phyloP scores from a whole-genome alignment of 1,139 yeast genomes.

The Pichia sp. region DNA sequence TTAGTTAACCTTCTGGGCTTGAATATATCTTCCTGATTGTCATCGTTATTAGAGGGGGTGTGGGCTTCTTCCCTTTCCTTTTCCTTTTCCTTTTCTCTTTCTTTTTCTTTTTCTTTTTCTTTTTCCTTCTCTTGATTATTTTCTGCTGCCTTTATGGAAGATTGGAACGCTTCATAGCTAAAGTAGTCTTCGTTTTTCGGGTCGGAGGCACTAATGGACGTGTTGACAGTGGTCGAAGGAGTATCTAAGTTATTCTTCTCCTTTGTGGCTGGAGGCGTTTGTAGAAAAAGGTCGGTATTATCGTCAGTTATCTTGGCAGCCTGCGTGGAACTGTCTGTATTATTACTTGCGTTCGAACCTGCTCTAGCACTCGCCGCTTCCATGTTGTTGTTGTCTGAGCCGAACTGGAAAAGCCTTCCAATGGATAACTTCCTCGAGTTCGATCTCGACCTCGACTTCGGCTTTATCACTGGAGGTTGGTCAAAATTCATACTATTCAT shows the following conservation, averaged over 20 bases:
- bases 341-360: conserved; percentile 2
- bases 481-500: conserved; percentile 9
- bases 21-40: conserved; percentile 19
- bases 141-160: not conserved
- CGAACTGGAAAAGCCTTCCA: conserved; percentile 31
- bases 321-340: conserved; percentile 5
- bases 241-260: conserved; percentile 13
- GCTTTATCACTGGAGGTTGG: conserved; percentile 13
- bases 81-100: no score
- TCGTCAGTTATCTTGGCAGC: conserved; percentile 11
- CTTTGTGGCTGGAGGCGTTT: conserved; percentile 23
- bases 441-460: conserved; percentile 30
- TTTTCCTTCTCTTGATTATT: not conserved
- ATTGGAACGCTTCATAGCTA: not conserved
- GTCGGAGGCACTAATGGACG: not conserved
- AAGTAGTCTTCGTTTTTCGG: conserved; percentile 2
- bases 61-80: not conserved
- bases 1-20: conserved; percentile 26
- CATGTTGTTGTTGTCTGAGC: conserved; percentile 14
- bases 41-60: conserved; percentile 5
- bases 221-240: conserved; percentile 6
- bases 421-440: conserved; percentile 31
- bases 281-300: conserved; percentile 10
- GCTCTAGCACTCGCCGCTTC: conserved; percentile 8
- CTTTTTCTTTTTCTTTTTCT: no score